These are phyloP conservation scores for Hypoxylon sp. DNA, from an alignment of 2,329 filamentous ascomycete species.

Conservation along the genomic window DNA sequence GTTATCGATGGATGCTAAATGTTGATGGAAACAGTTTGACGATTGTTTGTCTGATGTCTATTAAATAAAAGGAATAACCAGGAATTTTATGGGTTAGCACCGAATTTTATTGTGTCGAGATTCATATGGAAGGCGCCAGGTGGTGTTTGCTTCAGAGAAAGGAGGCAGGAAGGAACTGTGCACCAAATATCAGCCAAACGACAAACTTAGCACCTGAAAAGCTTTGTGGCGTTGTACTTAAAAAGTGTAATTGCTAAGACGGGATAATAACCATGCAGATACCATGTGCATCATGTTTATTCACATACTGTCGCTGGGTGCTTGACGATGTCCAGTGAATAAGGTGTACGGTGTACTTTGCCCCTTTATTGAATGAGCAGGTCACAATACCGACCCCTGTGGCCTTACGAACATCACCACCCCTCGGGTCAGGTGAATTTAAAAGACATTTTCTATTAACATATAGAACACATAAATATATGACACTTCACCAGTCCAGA, in stretches of 20 bases:
- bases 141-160: slow-evolving; percentile 25
- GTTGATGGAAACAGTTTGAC: background rate
- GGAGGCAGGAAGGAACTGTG: slow-evolving; percentile 12
- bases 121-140: slow-evolving; percentile 27
- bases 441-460: too few species aligned
- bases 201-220: background rate
- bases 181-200: background rate
- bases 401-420: background rate
- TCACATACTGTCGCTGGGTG: background rate
- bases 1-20: slow-evolving; percentile 8
- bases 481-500: too few species aligned
- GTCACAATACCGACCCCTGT: background rate
- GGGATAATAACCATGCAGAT: background rate
- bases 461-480: too few species aligned
- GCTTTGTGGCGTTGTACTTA: background rate
- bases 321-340: background rate
- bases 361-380: background rate
- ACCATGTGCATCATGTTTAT: background rate
- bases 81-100: background rate
- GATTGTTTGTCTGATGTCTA: slow-evolving; percentile 1
- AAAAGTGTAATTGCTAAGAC: background rate
- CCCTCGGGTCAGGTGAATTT: too few species aligned
- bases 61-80: background rate
- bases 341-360: background rate
- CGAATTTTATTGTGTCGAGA: slow-evolving; percentile 7